phyloP scores from a whole-genome alignment of 192 early-diverging fungal species.

The Dissophora globulifera region DNA sequence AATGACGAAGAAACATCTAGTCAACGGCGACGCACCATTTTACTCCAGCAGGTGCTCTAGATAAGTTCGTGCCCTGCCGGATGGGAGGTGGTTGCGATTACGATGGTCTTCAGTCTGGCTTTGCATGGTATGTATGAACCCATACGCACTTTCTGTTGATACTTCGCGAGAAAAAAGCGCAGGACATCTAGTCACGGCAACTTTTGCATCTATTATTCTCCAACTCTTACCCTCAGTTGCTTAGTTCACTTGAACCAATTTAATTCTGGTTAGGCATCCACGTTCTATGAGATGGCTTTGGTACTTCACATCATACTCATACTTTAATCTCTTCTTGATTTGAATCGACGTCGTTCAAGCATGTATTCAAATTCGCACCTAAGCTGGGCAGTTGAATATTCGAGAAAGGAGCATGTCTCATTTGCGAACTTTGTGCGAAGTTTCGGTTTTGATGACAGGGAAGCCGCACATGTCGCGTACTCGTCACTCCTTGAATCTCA shows the following conservation, averaged over 20 bases:
- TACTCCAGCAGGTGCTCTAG: conserved; percentile 26
- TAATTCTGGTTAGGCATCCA: conserved; percentile 1
- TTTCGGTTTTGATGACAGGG: conserved; percentile 18
- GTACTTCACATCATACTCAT: conserved; percentile 10
- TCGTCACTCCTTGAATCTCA: conserved; percentile 17
- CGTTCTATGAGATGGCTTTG: not conserved
- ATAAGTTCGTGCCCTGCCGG: conserved; percentile 19
- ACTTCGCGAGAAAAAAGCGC: conserved; percentile 9
- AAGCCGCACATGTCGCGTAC: conserved; percentile 27
- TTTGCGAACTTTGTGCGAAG: conserved; percentile 28
- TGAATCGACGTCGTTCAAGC: conserved; percentile 7
- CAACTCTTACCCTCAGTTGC: not conserved
- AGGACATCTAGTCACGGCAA: conserved; percentile 4
- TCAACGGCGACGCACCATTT: conserved; percentile 14
- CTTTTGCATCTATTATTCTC: conserved; percentile 16
- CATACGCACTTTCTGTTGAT: conserved; percentile 18
- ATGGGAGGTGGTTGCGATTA: conserved; percentile 12
- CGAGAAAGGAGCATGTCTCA: conserved; percentile 27
- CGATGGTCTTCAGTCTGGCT: conserved; percentile 23
- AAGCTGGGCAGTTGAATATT: conserved; percentile 16
- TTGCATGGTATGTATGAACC: conserved; percentile 17
- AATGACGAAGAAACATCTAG: too few species aligned
- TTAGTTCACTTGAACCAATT: conserved; percentile 7
- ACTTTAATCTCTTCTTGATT: conserved; percentile 8
- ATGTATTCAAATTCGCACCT: conserved; percentile 9